Conservation (phyloP, 495 filamentous ascomycete species). For the Trichoderma orchidacearum region DNA sequence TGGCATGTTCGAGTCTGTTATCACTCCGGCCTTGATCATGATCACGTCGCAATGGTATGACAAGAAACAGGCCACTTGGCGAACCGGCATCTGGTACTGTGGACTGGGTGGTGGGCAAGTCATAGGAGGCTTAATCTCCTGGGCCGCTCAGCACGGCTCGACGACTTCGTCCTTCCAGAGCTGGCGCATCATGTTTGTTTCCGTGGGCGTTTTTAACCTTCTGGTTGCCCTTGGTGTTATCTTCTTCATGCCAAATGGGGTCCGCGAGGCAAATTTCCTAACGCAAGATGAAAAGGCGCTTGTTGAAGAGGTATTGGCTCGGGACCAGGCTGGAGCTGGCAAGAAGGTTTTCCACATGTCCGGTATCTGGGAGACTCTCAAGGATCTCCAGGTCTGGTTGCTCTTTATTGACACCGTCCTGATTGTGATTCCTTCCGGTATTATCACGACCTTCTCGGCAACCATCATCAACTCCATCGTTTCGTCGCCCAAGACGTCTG, state of each 20-base stretch:
- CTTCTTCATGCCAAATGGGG: constrained; percentile 49
- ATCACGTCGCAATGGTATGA: constrained; percentile 61
- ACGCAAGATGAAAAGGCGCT: constrained; percentile 40
- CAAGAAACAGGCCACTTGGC: constrained; percentile 48
- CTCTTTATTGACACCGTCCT: constrained; percentile 12
- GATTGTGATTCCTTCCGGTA: constrained; percentile 36
- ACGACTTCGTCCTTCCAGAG: constrained; percentile 39
- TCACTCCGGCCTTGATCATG: constrained; percentile 46
- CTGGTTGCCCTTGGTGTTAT: constrained; percentile 43
- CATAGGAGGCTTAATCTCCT: constrained; percentile 41
- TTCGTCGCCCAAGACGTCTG: constrained; percentile 30
- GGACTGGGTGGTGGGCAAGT: constrained; percentile 47
- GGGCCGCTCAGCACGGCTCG: constrained; percentile 41
- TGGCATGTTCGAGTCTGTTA: constrained; percentile 56
- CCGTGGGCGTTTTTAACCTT: constrained; percentile 34
- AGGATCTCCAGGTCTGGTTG: constrained; percentile 32
- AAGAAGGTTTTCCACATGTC: constrained; percentile 38
- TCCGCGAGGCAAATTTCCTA: constrained; percentile 45
- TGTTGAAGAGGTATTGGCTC: constrained; percentile 42
- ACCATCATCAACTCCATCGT: constrained; percentile 43
- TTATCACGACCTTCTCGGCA: constrained; percentile 56
- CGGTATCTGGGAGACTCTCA: constrained; percentile 30
- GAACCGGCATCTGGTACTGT: constrained; percentile 60
- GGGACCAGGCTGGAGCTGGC: constrained; percentile 51
- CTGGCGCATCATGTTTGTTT: constrained; percentile 43